Evolutionary conservation across 2,329 filamentous ascomycete species (phyloP).

Genomic region (Colletotrichum endophyticum): DNA sequence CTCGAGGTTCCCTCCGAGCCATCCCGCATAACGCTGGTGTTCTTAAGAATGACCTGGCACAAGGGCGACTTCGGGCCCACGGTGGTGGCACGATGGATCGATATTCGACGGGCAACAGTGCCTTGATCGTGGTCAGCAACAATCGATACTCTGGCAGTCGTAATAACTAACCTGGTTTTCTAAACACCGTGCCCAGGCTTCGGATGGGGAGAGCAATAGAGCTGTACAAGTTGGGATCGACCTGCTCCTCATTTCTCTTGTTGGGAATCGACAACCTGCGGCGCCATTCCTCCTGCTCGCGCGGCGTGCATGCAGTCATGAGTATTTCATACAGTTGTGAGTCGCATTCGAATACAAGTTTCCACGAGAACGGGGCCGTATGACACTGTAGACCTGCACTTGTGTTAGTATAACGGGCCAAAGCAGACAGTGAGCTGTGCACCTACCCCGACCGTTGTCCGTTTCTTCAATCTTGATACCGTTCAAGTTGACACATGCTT

Average conservation of each 20-base stretch:
- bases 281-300: conserved; percentile 84
- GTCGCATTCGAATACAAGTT: conserved; percentile 80
- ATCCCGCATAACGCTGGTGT: conserved; percentile 74
- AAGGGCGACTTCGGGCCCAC: conserved; percentile 71
- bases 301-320: conserved; percentile 81
- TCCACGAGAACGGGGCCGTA: conserved; percentile 89
- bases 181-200: conserved; percentile 76
- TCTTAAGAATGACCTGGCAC: conserved; percentile 84
- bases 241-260: conserved; percentile 51
- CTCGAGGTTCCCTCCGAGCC: conserved; percentile 43
- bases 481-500: conserved; percentile 74
- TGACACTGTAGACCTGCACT: conserved; percentile 83
- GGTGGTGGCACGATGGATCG: conserved; percentile 80
- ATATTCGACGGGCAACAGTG: conserved; percentile 70
- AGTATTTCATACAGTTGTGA: conserved; percentile 83
- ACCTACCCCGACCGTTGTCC: conserved; percentile 75
- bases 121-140: conserved; percentile 40
- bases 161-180: conserved; percentile 63
- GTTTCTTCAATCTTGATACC: conserved; percentile 72
- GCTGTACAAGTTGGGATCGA: conserved; percentile 58
- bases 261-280: conserved; percentile 61
- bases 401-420: conserved; percentile 20
- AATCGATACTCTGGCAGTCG: not conserved
- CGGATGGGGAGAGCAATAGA: conserved; percentile 74
- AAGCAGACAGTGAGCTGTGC: not conserved